Conservation (phyloP, 1,284 basidiomycete genomes). For the Moesziomyces sp. region DNA sequence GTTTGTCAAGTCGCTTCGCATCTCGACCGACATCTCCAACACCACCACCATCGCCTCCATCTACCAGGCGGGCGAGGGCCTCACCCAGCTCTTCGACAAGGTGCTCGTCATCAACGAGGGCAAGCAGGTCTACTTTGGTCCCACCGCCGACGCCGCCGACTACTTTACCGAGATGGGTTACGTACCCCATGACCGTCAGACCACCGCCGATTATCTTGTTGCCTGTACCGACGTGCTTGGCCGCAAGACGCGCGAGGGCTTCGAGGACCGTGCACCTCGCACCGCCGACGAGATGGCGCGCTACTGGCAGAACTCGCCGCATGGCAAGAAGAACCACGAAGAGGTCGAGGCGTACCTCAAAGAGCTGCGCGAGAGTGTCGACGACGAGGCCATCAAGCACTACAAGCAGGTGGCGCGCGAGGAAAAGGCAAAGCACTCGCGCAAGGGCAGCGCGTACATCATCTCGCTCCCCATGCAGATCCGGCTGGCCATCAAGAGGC, state of each 20-base stretch:
- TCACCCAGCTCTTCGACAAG: constrained; percentile 62
- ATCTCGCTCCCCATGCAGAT: constrained; percentile 70
- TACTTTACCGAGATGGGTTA: constrained; percentile 62
- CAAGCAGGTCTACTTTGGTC: constrained; percentile 66
- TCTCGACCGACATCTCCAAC: constrained; percentile 49
- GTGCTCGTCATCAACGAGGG: constrained; percentile 59
- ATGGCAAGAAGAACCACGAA: constrained; percentile 36
- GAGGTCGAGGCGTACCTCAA: constrained; percentile 53
- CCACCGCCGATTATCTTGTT: constrained; percentile 65
- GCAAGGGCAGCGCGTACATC: constrained; percentile 46
- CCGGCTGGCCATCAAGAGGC: constrained; percentile 75
- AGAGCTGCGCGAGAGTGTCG: constrained; percentile 12
- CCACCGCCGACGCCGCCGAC: constrained; percentile 38
- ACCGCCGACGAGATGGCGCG: constrained; percentile 58
- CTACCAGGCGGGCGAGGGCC: constrained; percentile 61
- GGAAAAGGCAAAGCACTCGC: constrained; percentile 45
- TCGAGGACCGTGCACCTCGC: constrained; percentile 51
- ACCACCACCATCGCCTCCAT: constrained; percentile 52
- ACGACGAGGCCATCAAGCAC: constrained; percentile 30
- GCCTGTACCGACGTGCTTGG: constrained; percentile 70
- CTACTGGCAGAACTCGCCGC: constrained; percentile 41
- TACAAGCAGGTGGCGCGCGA: constrained; percentile 40
- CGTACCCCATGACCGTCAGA: constrained; percentile 69
- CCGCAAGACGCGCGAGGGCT: constrained; percentile 66
- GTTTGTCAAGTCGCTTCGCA: constrained; percentile 56